phyloP scores from a whole-genome alignment of 805 yeast species.

The Pichia cabralensis region DNA sequence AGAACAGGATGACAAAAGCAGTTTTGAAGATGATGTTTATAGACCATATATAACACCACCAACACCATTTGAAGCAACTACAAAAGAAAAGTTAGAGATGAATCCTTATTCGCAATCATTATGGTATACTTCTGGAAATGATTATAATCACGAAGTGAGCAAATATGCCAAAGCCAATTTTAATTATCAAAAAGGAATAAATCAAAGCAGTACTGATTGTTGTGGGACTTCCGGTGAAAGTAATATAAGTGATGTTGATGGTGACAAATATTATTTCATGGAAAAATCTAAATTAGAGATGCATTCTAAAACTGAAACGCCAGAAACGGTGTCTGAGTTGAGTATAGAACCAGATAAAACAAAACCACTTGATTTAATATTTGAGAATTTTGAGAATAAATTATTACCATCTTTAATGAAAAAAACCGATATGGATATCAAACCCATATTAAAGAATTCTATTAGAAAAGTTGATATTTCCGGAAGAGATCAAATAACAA shows the following conservation, averaged over 20 bases:
- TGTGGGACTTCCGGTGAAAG: too few species aligned
- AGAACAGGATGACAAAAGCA: not conserved
- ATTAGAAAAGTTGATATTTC: too few species aligned
- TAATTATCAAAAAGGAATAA: too few species aligned
- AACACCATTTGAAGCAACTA: slow-evolving; percentile 9
- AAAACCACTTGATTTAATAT: not conserved
- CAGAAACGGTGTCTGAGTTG: too few species aligned
- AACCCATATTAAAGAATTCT: not conserved
- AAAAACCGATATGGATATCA: slow-evolving; percentile 2
- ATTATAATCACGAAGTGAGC: slow-evolving; percentile 24
- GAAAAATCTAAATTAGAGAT: too few species aligned
- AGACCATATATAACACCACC: slow-evolving; percentile 12
- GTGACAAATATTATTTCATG: too few species aligned
- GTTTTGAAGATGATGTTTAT: slow-evolving; percentile 8
- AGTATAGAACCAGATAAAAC: slow-evolving; percentile 1
- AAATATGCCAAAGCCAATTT: too few species aligned
- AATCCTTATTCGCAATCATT: slow-evolving; percentile 36
- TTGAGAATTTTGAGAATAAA: not conserved
- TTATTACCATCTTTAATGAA: slow-evolving; percentile 4
- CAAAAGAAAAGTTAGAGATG: not conserved
- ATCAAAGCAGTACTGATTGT: too few species aligned
- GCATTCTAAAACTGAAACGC: too few species aligned
- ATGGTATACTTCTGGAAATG: slow-evolving; percentile 30
- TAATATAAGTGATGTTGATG: too few species aligned
- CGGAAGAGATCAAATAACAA: not conserved